phyloP scores from a whole-genome alignment of 2,329 filamentous ascomycete genomes.

The Paecilomyces sp. region DNA sequence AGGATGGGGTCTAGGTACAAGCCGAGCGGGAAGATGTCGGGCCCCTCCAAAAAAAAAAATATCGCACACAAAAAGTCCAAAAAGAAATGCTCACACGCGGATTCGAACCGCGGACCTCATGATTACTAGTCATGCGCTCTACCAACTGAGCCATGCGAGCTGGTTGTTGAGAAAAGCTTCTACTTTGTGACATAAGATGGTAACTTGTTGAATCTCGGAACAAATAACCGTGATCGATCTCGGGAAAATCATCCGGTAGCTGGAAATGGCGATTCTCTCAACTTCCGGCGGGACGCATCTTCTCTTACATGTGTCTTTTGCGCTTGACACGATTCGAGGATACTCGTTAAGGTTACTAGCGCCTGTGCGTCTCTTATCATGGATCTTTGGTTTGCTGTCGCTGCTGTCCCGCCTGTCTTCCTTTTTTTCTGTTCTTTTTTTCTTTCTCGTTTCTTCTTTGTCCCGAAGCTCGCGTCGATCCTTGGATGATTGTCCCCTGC shows the following conservation, averaged over 20 bases:
- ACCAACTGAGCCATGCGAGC: constrained; percentile 28
- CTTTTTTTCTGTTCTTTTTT: not conserved
- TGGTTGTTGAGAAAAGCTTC: not conserved
- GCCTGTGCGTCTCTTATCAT: not conserved
- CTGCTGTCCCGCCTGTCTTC: not conserved
- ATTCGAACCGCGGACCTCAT: constrained; percentile 30
- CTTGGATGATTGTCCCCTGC: not conserved
- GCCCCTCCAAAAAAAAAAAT: not conserved
- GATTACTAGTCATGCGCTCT: constrained; percentile 33
- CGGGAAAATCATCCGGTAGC: not conserved
- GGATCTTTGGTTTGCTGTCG: not conserved
- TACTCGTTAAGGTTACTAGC: not conserved
- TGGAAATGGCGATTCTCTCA: not conserved
- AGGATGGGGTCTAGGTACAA: not conserved
- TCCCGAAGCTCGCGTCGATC: too few species aligned
- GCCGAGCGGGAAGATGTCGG: not conserved
- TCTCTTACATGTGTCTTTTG: not conserved
- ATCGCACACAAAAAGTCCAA: constrained; percentile 2
- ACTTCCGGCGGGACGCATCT: not conserved
- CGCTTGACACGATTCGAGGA: not conserved
- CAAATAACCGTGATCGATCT: not conserved
- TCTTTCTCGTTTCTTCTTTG: too few species aligned
- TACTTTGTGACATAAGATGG: not conserved
- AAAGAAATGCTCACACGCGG: constrained; percentile 22
- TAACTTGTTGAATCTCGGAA: not conserved